These are phyloP conservation scores for Esteya vermicola DNA, from an alignment of 2,329 filamentous ascomycete genomes.

Conservation along the genomic window DNA sequence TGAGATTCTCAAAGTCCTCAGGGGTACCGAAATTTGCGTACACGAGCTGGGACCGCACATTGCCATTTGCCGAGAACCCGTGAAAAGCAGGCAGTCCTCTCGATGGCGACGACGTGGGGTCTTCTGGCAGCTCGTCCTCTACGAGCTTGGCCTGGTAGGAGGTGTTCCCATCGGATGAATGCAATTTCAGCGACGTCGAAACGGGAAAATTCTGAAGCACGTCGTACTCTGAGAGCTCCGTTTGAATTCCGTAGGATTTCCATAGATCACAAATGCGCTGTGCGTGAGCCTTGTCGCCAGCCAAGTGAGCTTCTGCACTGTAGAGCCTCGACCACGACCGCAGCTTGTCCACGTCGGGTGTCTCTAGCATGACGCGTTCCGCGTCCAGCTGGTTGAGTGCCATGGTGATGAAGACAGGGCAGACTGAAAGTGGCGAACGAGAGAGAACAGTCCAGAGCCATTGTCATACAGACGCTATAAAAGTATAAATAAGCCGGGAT, in stretches of 20 bases:
- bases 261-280: too few species aligned
- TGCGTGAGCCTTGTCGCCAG: too few species aligned
- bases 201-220: not conserved
- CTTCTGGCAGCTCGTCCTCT: constrained; percentile 1
- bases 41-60: not conserved
- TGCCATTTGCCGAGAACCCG: not conserved
- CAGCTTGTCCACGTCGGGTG: too few species aligned
- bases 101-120: not conserved
- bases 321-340: too few species aligned
- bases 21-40: constrained; percentile 1
- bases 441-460: too few species aligned
- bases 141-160: not conserved
- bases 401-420: too few species aligned
- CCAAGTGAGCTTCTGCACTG: too few species aligned
- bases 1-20: not conserved
- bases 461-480: too few species aligned
- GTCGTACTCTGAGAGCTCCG: not conserved
- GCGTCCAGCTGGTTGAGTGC: too few species aligned
- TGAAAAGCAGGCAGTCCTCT: not conserved
- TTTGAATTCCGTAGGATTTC: not conserved
- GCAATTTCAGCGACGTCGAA: not conserved
- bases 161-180: not conserved
- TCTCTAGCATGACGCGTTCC: too few species aligned
- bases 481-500: too few species aligned
- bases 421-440: too few species aligned